phyloP scores from a whole-genome alignment of 2,329 filamentous ascomycete genomes.

The Rhynchosporium secalis region DNA sequence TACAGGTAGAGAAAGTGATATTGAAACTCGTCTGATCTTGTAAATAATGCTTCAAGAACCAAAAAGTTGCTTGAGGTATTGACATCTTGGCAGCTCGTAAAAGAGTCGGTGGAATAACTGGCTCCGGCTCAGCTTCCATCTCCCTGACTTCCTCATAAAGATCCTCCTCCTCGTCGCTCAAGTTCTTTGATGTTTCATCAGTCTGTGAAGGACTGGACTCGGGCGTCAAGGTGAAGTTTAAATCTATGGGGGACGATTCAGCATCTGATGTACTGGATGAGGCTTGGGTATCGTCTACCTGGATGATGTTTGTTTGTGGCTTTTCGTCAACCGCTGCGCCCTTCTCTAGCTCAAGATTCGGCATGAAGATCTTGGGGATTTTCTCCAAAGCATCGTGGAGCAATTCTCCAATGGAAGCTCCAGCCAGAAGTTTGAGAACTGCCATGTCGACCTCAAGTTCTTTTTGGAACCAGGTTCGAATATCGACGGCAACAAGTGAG shows the following conservation, averaged over 20 bases:
- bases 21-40: slow-evolving; percentile 36
- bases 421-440: slow-evolving; percentile 24
- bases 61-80: slow-evolving; percentile 25
- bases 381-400: neutral
- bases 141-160: slow-evolving; percentile 7
- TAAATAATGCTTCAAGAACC: slow-evolving; percentile 34
- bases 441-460: slow-evolving; percentile 41
- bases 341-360: neutral
- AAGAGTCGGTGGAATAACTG: neutral
- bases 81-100: slow-evolving; percentile 16
- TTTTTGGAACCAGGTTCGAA: slow-evolving; percentile 49
- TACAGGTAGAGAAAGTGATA: slow-evolving; percentile 21
- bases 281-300: neutral
- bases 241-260: slow-evolving; percentile 9
- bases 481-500: slow-evolving; percentile 26
- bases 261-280: slow-evolving; percentile 2
- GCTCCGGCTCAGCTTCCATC: neutral
- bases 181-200: neutral
- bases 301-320: neutral
- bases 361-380: neutral
- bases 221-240: slow-evolving; percentile 1
- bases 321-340: neutral
- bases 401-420: slow-evolving; percentile 15
- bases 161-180: slow-evolving; percentile 7
- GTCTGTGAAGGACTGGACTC: neutral